Evolutionary conservation across 805 yeast genomes (phyloP), one percentile per base, ranked within the genome.

Genomic region (Wickerhamiella kurtzmanii): DNA sequence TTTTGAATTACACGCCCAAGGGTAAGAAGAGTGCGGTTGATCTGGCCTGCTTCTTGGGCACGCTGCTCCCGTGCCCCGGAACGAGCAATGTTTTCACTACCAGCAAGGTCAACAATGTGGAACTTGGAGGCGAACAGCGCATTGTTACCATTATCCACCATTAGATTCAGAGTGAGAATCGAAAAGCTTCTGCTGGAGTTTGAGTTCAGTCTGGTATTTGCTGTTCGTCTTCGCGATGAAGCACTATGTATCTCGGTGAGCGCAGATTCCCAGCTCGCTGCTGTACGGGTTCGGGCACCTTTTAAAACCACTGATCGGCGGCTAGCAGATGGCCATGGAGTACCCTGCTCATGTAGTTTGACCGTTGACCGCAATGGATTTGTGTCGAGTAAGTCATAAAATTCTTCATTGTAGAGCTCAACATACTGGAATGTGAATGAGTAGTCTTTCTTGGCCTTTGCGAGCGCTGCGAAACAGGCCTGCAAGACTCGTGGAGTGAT

Each of bases 41-140:
- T 88, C 17, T 85, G 77, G 0, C 96, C 96, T 0, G 96, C 95
- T 60, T 89, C 98, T 54, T 86, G 79, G 0, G 95, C 96, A 40
- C 95, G 71, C 59, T 77, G 81, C 54, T 82, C 79, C 20, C 76
- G 71, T 0, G 96, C 95, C 2, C 98, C 98, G 0, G 95, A 83
- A 56, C 86, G 70, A 52, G 70, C 75, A 46, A 89, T 80, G 60
- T 88, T 88, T 61, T 89, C 98, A 3, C 95, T 83, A 0, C 98
- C 97, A 0, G 97, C 98, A 53, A 89, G 70, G 66, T 89, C 97
- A 4, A 89, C 97, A 19, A 87, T 66, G 59, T 87, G 85, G 60
- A 85, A 72, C 57, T 84, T 85, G 79, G 37, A 69, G 64, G 52
- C 77, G 66, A 50, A 72, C 71, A 20, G 67, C 54, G 47, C 75